A percentile compares a stretch with the other conserved stretches of the same genome.
These are phyloP conservation scores for Blastocystis sp. DNA, from an alignment of 352 stramenopile genomes.

Conservation along the genomic window DNA sequence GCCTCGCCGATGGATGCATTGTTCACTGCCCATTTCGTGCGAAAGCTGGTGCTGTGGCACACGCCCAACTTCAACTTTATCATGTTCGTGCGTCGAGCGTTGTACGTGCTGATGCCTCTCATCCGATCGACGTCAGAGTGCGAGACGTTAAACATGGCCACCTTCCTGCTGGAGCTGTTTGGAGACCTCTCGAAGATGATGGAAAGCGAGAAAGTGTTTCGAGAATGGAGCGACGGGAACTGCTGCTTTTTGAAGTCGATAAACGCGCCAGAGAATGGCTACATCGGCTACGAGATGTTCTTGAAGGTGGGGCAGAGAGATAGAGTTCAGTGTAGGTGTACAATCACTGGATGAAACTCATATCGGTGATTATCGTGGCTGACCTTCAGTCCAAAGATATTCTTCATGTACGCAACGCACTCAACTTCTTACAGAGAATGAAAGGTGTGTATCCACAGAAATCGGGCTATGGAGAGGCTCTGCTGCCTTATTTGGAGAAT, in stretches of 20 bases:
- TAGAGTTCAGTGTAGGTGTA: background rate
- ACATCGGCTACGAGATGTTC: background rate
- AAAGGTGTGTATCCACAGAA: background rate
- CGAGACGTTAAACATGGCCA: background rate
- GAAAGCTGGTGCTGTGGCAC: background rate
- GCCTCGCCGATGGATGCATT: slow-evolving; percentile 18
- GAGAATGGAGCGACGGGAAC: background rate
- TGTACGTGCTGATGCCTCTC: background rate
- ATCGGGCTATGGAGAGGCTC: background rate
- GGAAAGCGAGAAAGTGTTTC: background rate
- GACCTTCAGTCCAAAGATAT: slow-evolving; percentile 22
- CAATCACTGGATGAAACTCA: slow-evolving; percentile 47
- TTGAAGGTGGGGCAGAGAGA: background rate
- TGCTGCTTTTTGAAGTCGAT: background rate
- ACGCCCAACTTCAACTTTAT: background rate
- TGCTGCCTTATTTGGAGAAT: slow-evolving; percentile 25
- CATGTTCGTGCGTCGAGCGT: background rate
- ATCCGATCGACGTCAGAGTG: background rate
- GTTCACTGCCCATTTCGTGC: slow-evolving; percentile 27
- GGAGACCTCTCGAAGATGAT: background rate
- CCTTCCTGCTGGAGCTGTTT: slow-evolving; percentile 28
- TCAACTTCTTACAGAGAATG: slow-evolving; percentile 49
- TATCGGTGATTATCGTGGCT: background rate
- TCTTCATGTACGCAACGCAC: slow-evolving; percentile 26
- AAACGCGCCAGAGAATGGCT: background rate